A percentile compares a stretch with the other conserved stretches of the same genome.
phyloP scores from a whole-genome alignment of 495 filamentous ascomycete genomes.

The Parathielavia appendiculata region DNA sequence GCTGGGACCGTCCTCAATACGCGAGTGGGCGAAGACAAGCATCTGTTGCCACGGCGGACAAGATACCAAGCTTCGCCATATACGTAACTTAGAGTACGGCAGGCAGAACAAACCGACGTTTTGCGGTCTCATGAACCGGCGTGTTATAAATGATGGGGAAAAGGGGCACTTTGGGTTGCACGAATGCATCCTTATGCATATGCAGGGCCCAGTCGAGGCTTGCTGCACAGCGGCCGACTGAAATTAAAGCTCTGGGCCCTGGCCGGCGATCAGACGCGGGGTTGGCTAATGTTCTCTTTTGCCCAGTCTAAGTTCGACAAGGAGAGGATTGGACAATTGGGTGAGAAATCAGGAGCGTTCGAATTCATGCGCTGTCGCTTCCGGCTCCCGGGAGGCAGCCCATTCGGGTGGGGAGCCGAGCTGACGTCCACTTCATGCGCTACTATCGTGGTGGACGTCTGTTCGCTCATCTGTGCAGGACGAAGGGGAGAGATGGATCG shows the following conservation, averaged over 20 bases:
- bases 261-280: constrained; percentile 20
- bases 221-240: background rate
- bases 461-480: constrained; percentile 6
- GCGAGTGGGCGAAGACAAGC: too few species aligned
- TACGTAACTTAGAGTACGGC: too few species aligned
- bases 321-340: constrained; percentile 18
- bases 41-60: too few species aligned
- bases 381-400: constrained; percentile 15
- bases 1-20: too few species aligned
- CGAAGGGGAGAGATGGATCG: background rate
- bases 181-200: background rate
- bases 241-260: constrained; percentile 10
- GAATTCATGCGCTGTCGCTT: constrained; percentile 5
- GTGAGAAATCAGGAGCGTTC: constrained; percentile 10
- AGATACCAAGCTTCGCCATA: too few species aligned
- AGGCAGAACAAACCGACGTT: too few species aligned
- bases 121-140: too few species aligned
- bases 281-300: background rate
- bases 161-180: too few species aligned
- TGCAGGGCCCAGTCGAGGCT: constrained; percentile 5
- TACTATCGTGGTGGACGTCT: constrained; percentile 8
- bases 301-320: background rate
- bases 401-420: constrained; percentile 12
- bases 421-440: background rate
- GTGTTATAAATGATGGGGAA: too few species aligned